Evolutionary conservation across 306 rosid genomes (phyloP).

Genomic region (Dryas octopetala): DNA sequence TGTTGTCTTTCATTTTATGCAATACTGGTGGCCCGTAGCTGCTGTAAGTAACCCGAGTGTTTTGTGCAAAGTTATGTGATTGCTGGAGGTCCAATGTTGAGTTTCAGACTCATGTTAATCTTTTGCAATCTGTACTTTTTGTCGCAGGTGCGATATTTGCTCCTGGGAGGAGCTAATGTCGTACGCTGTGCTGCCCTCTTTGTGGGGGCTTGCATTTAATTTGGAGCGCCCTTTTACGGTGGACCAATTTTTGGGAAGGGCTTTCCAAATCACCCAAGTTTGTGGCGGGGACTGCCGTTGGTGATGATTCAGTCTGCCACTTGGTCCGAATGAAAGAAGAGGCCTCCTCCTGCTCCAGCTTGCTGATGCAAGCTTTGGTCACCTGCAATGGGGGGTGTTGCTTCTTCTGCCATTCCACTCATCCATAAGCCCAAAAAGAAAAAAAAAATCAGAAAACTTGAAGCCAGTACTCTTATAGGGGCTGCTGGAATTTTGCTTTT

Average conservation of each 20-base stretch:
- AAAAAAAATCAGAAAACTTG: slow-evolving; percentile 32
- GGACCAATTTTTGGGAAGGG: slow-evolving; percentile 92
- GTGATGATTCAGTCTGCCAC: slow-evolving; percentile 99
- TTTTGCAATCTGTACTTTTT: slow-evolving; percentile 81
- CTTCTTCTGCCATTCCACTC: slow-evolving; percentile 87
- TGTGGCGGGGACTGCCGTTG: slow-evolving; percentile 95
- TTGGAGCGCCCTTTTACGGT: slow-evolving; percentile 96
- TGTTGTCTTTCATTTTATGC: slow-evolving; percentile 11
- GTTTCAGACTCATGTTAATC: slow-evolving; percentile 75
- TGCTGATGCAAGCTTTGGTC: slow-evolving; percentile 92
- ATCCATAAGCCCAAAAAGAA: slow-evolving; percentile 58
- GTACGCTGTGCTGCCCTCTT: slow-evolving; percentile 99
- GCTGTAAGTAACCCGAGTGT: slow-evolving; percentile 44
- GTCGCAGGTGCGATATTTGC: slow-evolving; percentile 99
- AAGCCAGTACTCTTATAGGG: slow-evolving; percentile 36
- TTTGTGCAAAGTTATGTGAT: slow-evolving; percentile 62
- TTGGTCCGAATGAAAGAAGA: slow-evolving; percentile 91
- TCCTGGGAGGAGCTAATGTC: slow-evolving; percentile 99
- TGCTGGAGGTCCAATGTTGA: slow-evolving; percentile 72
- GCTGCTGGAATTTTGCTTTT: slow-evolving; percentile 71
- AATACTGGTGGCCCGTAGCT: slow-evolving; percentile 37
- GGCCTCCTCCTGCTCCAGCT: slow-evolving; percentile 98
- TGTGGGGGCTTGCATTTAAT: slow-evolving; percentile 83
- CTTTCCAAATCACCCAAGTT: slow-evolving; percentile 94
- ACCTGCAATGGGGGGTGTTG: slow-evolving; percentile 85